phyloP scores from a whole-genome alignment of 1,284 basidiomycete species.

The Mrakiaceae sp. region DNA sequence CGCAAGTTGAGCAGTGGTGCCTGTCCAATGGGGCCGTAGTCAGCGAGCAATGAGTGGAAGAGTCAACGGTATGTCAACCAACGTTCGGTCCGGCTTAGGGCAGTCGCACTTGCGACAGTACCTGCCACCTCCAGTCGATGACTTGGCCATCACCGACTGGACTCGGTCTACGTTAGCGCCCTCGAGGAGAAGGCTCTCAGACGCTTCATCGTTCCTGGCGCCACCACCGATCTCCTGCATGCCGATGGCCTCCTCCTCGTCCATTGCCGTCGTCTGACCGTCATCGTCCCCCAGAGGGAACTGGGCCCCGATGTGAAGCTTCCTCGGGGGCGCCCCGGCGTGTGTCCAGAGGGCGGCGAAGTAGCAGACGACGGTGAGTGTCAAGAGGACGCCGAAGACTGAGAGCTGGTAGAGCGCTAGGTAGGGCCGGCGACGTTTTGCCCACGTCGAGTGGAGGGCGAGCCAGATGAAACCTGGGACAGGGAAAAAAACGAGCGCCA shows the following conservation, averaged over 20 bases:
- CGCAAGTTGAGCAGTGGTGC: conserved; percentile 16
- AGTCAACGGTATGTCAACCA: no score
- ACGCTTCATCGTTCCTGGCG: no score
- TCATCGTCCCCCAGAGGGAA: background rate
- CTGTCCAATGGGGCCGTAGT: background rate
- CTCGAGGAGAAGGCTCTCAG: no score
- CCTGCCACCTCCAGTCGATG: conserved; percentile 4
- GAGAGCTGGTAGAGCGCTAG: conserved; percentile 7
- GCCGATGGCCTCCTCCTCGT: conserved; percentile 3
- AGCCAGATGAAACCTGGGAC: conserved; percentile 13
- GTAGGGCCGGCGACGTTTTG: background rate
- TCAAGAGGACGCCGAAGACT: conserved; percentile 7
- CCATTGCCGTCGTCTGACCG: background rate
- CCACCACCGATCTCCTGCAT: background rate
- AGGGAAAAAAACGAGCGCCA: conserved; percentile 5
- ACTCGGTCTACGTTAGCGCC: no score
- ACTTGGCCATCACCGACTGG: conserved; percentile 11
- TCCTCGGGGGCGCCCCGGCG: conserved; percentile 2
- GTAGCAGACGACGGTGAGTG: conserved; percentile 10
- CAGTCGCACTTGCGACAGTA: conserved; percentile 12
- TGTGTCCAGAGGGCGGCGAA: background rate
- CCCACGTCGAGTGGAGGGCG: conserved; percentile 1
- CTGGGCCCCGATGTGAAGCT: no score
- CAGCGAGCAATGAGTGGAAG: background rate
- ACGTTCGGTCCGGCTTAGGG: conserved; percentile 13